Percentiles rank a stretch among this genome's conserved stretches.
phyloP scores from a whole-genome alignment of 441 rosid species.

The Manihot esculenta region DNA sequence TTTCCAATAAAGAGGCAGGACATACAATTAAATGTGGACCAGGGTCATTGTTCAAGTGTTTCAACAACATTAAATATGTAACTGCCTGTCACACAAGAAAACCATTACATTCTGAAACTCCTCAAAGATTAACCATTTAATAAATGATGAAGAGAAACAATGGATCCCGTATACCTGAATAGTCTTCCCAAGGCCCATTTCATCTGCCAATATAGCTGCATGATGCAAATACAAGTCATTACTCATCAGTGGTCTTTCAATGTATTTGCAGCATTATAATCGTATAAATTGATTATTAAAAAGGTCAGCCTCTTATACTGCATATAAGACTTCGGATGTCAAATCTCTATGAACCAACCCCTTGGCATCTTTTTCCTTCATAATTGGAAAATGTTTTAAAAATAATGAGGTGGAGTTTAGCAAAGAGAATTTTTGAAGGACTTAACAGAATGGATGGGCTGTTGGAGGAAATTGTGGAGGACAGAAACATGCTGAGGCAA shows the following conservation, averaged over 20 bases:
- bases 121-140: constrained; percentile 8
- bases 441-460: no score
- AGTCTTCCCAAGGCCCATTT: constrained; percentile 99
- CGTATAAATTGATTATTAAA: constrained; percentile 5
- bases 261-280: constrained; percentile 3
- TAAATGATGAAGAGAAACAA: constrained; percentile 8
- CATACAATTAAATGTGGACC: constrained; percentile 97
- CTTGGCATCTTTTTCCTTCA: neutral
- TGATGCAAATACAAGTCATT: constrained; percentile 25
- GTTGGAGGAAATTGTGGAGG: no score
- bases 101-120: constrained; percentile 27
- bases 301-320: neutral
- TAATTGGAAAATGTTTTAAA: neutral
- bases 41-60: constrained; percentile 74
- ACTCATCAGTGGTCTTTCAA: constrained; percentile 9
- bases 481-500: no score
- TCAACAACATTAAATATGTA: constrained; percentile 76
- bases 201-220: constrained; percentile 97
- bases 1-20: constrained; percentile 95
- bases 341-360: no score
- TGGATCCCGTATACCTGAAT: constrained; percentile 63
- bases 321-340: no score
- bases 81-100: constrained; percentile 56
- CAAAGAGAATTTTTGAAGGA: no score
- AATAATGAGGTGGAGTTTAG: no score